phyloP scores from a whole-genome alignment of 2,329 filamentous ascomycete genomes.

The Aspergillus piperis region DNA sequence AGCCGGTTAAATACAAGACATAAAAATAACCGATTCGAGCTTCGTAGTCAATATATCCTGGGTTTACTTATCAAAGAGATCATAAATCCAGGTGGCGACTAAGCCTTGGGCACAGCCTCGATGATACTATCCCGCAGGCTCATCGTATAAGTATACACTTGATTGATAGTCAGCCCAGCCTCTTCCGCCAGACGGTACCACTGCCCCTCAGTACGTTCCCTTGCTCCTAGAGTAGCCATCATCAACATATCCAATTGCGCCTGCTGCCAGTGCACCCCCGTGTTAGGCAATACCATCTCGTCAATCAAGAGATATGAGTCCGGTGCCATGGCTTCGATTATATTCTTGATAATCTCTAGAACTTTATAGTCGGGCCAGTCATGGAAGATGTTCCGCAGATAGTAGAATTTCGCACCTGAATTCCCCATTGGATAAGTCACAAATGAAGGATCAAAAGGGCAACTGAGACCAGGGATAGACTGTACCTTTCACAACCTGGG shows the following conservation, averaged over 20 bases:
- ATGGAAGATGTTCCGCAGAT: constrained; percentile 11
- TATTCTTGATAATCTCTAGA: constrained; percentile 4
- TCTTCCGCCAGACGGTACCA: not conserved
- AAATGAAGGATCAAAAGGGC: no score
- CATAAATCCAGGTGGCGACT: no score
- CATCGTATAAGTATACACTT: not conserved
- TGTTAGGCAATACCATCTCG: constrained; percentile 10
- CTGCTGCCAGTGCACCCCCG: not conserved
- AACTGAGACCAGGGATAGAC: no score
- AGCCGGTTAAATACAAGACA: no score
- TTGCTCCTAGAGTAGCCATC: constrained; percentile 1
- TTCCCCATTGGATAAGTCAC: no score
- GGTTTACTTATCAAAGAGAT: no score
- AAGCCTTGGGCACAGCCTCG: no score
- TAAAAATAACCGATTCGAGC: no score
- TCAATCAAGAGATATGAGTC: constrained; percentile 13
- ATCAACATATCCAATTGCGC: constrained; percentile 10
- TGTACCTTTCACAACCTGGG: no score
- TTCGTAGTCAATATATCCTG: no score
- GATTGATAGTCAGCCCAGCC: constrained; percentile 1
- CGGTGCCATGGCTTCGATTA: constrained; percentile 14
- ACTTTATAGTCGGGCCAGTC: constrained; percentile 15
- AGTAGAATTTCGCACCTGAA: constrained; percentile 15
- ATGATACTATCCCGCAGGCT: not conserved
- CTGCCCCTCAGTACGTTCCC: constrained; percentile 1